Conservation (phyloP, 1,284 basidiomycete genomes). For the Leccinum olivaceoglutinosum region DNA sequence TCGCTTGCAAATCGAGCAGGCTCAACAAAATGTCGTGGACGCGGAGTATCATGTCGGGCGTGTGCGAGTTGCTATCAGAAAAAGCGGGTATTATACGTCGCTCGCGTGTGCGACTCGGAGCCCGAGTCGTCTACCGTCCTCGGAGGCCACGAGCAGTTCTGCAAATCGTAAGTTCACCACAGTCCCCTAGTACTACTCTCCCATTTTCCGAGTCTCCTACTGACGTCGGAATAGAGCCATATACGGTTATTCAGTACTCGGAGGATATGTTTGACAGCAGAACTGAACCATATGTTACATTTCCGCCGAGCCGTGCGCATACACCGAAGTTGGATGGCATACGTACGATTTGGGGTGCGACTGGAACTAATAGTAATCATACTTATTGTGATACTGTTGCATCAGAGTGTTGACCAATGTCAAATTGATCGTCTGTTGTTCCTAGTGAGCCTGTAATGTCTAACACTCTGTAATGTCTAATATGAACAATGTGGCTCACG, state of each 20-base stretch:
- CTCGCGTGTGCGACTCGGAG: neutral
- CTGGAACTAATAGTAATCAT: neutral
- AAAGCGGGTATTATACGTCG: neutral
- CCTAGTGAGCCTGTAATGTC: neutral
- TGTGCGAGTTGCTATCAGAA: neutral
- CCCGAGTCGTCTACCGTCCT: neutral
- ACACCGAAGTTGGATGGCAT: neutral
- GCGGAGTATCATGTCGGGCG: neutral
- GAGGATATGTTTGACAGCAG: too few relatives aligned
- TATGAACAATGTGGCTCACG: too few relatives aligned
- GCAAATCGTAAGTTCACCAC: neutral
- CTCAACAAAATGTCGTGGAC: neutral
- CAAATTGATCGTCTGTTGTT: neutral
- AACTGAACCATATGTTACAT: neutral
- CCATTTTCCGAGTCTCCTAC: too few relatives aligned
- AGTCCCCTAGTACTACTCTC: too few relatives aligned
- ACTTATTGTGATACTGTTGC: neutral
- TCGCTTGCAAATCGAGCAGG: neutral
- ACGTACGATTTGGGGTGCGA: neutral
- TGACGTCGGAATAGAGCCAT: too few relatives aligned
- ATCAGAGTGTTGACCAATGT: neutral
- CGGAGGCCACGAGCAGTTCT: neutral
- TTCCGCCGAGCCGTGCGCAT: neutral
- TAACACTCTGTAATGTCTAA: too few relatives aligned
- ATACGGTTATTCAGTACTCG: too few relatives aligned